Evolutionary conservation across 2,329 filamentous ascomycete genomes (phyloP), one percentile per base, ranked within the genome.

Genomic region (Thielaviopsis euricoi): DNA sequence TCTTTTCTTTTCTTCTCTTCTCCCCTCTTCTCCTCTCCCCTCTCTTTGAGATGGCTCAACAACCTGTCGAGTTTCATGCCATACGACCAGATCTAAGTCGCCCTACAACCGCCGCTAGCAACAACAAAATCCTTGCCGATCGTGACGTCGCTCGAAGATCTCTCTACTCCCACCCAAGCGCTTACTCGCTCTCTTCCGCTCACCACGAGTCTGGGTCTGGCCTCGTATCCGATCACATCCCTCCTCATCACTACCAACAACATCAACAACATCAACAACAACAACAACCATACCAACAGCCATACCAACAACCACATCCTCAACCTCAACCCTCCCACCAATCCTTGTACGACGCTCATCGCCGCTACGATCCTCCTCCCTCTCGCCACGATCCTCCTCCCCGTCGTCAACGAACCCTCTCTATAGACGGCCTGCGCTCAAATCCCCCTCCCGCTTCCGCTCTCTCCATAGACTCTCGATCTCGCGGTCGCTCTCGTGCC

Each of bases 141-240:
- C 67, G 71, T 55, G 68, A 69, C 6, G 71, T 69, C 6, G 71
- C 69, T n/a, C 67, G 72, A 43, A 72, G 68, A 63, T 71, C 71
- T 53, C 63, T 75, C 15, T 75, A 75, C 58, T 56, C 37, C 10
- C 37, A 40, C 9, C 25, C 64, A 33, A 63, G 59, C 54, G 64
- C 59, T 60, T 64, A 60, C 17, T 52, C 63, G 61, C 29, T 53
- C 23, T 29, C 51, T 10, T 17, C 61, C 59, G 15, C 50, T 61
- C 50, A 64, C 63, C 37, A 64, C 66, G 26, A 63, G 23, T 12
- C 56, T 63, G 15, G 21, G 23, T 12, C 56, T 63, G 15, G 21
- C 48, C 5, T 48, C 59, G 10, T 13, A 5, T 52, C 19, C 51
- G 55, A 61, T 48, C 25, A 54, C 22, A 52, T 13, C 37, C 37